Base-by-base conservation (phyloP, 345 rosid species). In the Populus nigra region DNA sequence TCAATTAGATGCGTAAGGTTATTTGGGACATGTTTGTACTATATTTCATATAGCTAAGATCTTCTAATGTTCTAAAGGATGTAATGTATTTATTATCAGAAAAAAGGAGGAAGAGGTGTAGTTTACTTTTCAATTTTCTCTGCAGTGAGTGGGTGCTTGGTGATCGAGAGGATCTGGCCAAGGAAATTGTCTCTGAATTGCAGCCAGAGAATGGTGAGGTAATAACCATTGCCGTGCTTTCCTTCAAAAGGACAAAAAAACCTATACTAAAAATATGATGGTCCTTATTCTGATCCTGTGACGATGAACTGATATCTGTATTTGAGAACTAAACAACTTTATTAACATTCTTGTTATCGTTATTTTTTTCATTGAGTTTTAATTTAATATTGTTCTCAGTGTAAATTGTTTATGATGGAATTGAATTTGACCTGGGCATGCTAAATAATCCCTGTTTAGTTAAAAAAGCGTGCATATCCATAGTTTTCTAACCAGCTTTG, bases 61-160 rank as follows among this genome's bases (percentile, higher is more conserved):
- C 35, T 63, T 66, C n/a, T 29, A 31, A 15, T 66, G 33, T 49
- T 16, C 12, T n/a, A 0, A 8, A 25, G 11, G 15, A 69, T 72
- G 50, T 39, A 9, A 71, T 18, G 31, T 62, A 53, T 27, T 20
- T 53, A 7, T 20, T 20, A 7, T 20, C n/a, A 53, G 59, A 18
- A 0, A 53, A 49, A 53, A 20, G 10, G 59, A 18, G 59, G 59
- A 53, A 53, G 59, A 18, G 8, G 23, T 20, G n/a, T 53, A 35
- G 35, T 72, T 65, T 29, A 35, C 65, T 63, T 33, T 2, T 17
- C 76, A 61, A 59, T 36, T 72, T 68, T 73, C 88, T 20, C n/a
- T 53, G 59, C 90, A 96, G 99, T 84, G 98, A 93, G 78, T 93
- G 98, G 99, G 98, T 95, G 73, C 94, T 95, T 78, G 98, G 99